A percentile compares a stretch with the other conserved stretches of the same genome.
These are phyloP conservation scores for Plasmodium chabaudi DNA, from an alignment of 169 alveolate genomes.

Conservation along the genomic window DNA sequence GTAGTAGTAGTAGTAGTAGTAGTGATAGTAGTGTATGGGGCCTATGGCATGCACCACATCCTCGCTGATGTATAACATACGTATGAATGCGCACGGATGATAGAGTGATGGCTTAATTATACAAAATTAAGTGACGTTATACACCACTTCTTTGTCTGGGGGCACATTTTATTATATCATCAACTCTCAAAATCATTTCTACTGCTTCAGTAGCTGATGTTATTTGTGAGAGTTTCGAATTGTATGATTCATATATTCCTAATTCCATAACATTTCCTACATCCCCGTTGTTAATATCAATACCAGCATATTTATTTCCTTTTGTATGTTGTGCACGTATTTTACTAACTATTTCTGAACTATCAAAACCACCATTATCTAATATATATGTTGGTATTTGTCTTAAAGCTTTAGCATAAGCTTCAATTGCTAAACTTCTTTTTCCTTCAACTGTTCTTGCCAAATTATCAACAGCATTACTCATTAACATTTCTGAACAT, in stretches of 20 bases:
- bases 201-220: conserved; percentile 99
- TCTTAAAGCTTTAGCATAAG: conserved; percentile 97
- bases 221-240: conserved; percentile 96
- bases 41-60: too few species aligned
- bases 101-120: neutral
- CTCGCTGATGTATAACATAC: too few species aligned
- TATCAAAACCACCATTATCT: conserved; percentile 98
- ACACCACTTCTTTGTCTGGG: conserved; percentile 94
- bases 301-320: conserved; percentile 94
- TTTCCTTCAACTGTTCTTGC: conserved; percentile 96
- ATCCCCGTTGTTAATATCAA: conserved; percentile 93
- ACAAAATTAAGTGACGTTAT: too few species aligned
- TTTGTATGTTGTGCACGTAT: conserved; percentile 95
- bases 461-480: conserved; percentile 95
- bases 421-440: conserved; percentile 97
- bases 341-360: conserved; percentile 97
- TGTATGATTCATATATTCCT: conserved; percentile 97
- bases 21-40: too few species aligned
- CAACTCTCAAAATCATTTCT: conserved; percentile 98
- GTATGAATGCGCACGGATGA: neutral
- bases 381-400: conserved; percentile 97
- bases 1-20: too few species aligned
- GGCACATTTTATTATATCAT: conserved; percentile 98
- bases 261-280: conserved; percentile 96
- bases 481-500: conserved; percentile 98